Conservation (phyloP, 306 rosid species). For the Acacia crassicarpa region DNA sequence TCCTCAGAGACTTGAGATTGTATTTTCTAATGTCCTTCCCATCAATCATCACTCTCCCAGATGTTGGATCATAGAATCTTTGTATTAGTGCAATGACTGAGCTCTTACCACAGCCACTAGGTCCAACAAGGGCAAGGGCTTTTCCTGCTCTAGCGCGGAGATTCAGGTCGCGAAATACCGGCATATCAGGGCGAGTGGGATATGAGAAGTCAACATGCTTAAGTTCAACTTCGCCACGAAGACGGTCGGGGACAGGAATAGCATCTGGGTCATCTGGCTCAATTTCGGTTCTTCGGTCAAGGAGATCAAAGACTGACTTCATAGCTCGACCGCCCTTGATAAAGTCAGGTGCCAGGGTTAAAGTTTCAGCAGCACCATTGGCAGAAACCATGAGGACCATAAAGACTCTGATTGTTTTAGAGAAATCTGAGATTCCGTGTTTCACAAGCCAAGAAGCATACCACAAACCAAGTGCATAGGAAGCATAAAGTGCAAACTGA, state of each 20-base stretch:
- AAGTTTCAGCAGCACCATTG: slow-evolving; percentile 96
- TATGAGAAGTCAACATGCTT: slow-evolving; percentile 92
- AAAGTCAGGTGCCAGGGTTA: slow-evolving; percentile 97
- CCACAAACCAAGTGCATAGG: slow-evolving; percentile 99
- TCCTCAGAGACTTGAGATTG: slow-evolving; percentile 89
- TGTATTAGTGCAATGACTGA: slow-evolving; percentile 83
- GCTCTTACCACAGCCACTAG: slow-evolving; percentile 99
- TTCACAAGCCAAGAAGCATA: slow-evolving; percentile 99
- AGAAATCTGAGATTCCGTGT: slow-evolving; percentile 95
- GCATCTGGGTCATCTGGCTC: slow-evolving; percentile 91
- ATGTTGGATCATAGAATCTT: slow-evolving; percentile 89
- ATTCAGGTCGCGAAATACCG: slow-evolving; percentile 80
- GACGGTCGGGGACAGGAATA: slow-evolving; percentile 73
- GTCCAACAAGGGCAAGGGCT: slow-evolving; percentile 96
- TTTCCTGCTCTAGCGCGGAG: slow-evolving; percentile 97
- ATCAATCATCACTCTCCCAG: slow-evolving; percentile 84
- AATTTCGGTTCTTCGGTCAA: slow-evolving; percentile 95
- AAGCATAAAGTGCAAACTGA: slow-evolving; percentile 93
- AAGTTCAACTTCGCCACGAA: slow-evolving; percentile 94
- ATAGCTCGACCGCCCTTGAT: slow-evolving; percentile 97
- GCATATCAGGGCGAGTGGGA: slow-evolving; percentile 87
- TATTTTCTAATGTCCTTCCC: slow-evolving; percentile 92
- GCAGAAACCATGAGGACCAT: slow-evolving; percentile 99
- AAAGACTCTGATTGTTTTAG: slow-evolving; percentile 86
- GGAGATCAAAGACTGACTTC: slow-evolving; percentile 94